Evolutionary conservation across 2,329 filamentous ascomycete species (phyloP), one percentile per base, ranked within the genome.

Genomic region (Incumbomyces lentus): DNA sequence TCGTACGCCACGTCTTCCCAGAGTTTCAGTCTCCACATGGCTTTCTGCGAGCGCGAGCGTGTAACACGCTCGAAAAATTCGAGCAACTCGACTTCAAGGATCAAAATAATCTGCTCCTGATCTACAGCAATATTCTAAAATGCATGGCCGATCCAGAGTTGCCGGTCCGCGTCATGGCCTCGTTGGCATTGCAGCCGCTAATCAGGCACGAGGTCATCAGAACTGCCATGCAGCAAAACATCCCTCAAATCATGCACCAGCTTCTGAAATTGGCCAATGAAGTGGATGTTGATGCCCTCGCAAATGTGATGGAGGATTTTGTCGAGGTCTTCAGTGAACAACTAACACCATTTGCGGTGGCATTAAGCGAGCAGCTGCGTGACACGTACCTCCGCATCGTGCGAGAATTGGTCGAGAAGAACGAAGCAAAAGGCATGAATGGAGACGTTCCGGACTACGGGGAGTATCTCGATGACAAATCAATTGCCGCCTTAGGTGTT

Each of bases 271-370:
- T 98, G 48, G 90, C 92, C 22, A 98, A 98, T 61, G 92, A 98
- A 67, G 92, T 93, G 49, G 92, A 98, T 62, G 90, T 98, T 40
- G 92, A 98, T 65, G 89, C 92, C 4, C 74, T 98, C 34, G 90
- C 92, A 17, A 96, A 96, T 60, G 92, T 98, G 33, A 98, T 98
- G 92, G 92, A 98, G 67, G 92, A 98, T 62, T 98, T 98, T 62
- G 92, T 98, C 38, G 92, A 98, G 65, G 89, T 96, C 2, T 98
- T 98, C 62, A 90, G 92, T n/a, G 78, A 87, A 2, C 92, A 98
- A 64, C 76, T 98, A 39, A 96, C 92, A 5, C 92, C 92, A 2
- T 98, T 98, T 59, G 92, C 92, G 10, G 90, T 98, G 29, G 92
- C 92, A 3, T 74, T 98, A 3, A 95, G 88, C 60, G 89, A 96